These are phyloP conservation scores for Moniliella sp. DNA, from an alignment of 1,284 basidiomycete species.

Conservation along the genomic window DNA sequence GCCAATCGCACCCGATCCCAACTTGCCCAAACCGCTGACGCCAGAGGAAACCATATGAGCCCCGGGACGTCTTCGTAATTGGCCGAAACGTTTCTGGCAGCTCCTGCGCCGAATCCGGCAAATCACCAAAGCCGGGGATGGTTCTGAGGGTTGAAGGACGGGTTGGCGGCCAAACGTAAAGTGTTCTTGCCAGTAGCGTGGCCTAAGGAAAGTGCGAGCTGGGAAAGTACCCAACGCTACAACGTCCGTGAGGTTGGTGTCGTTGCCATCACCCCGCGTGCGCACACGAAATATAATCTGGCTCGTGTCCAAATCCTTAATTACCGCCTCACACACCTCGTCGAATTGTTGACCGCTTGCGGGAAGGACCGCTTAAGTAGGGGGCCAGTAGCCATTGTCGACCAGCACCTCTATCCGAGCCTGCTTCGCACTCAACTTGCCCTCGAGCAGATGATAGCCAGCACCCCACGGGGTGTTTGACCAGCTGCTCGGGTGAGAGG, in stretches of 20 bases:
- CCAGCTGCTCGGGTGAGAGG: slow-evolving; percentile 20
- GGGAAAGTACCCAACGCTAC: slow-evolving; percentile 24
- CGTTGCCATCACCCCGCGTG: slow-evolving; percentile 49
- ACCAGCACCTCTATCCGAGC: slow-evolving; percentile 64
- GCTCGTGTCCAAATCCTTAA: slow-evolving; percentile 87
- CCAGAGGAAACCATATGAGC: no score
- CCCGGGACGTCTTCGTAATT: no score
- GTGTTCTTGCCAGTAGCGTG: slow-evolving; percentile 17
- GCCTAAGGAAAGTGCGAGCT: slow-evolving; percentile 26
- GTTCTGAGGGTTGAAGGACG: no score
- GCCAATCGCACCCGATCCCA: no score
- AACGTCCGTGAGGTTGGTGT: slow-evolving; percentile 8
- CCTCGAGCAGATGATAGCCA: slow-evolving; percentile 72
- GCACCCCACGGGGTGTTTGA: slow-evolving; percentile 48
- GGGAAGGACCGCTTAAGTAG: slow-evolving; percentile 55
- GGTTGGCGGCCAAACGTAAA: no score
- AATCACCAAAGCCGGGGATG: no score
- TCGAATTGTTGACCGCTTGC: slow-evolving; percentile 60
- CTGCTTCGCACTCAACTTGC: slow-evolving; percentile 50
- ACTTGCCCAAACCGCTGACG: no score
- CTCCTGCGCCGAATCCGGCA: no score
- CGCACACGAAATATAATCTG: no score
- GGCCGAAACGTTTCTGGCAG: no score
- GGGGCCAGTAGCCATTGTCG: slow-evolving; percentile 47
- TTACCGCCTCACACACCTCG: slow-evolving; percentile 76